Conservation (phyloP, 148 eudicot genomes). For the Drosera capensis region DNA sequence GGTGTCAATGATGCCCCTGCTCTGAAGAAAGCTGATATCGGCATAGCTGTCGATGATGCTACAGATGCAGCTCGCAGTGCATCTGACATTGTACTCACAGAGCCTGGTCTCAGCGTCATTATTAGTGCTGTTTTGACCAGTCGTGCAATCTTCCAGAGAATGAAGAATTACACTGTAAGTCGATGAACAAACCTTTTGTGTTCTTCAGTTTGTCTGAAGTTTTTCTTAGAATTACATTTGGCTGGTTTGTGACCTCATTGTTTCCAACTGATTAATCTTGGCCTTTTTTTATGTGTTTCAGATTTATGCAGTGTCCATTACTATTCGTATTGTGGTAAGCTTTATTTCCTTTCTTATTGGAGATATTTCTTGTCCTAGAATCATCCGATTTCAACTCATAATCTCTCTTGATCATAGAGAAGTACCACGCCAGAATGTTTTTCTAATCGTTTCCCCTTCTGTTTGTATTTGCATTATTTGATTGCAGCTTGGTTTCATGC, state of each 20-base stretch:
- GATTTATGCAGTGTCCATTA: constrained; percentile 64
- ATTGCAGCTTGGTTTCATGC: constrained; percentile 50
- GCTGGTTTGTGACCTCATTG: not conserved
- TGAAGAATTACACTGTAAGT: constrained; percentile 54
- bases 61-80: constrained; percentile 70
- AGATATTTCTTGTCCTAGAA: not conserved
- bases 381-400: not conserved
- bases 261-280: not conserved
- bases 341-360: not conserved
- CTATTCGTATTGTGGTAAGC: constrained; percentile 67
- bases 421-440: not conserved
- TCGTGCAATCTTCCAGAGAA: constrained; percentile 56
- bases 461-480: not conserved
- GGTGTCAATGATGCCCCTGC: constrained; percentile 70
- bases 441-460: not conserved
- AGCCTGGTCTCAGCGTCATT: constrained; percentile 58
- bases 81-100: constrained; percentile 58
- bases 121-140: constrained; percentile 63
- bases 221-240: not conserved
- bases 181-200: not conserved
- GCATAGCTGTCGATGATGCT: constrained; percentile 64
- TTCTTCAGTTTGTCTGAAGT: not conserved
- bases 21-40: constrained; percentile 58
- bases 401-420: not conserved
- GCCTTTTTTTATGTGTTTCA: constrained; percentile 10